phyloP scores from a whole-genome alignment of 2,329 filamentous ascomycete species.

The Ophiostoma sp. region DNA sequence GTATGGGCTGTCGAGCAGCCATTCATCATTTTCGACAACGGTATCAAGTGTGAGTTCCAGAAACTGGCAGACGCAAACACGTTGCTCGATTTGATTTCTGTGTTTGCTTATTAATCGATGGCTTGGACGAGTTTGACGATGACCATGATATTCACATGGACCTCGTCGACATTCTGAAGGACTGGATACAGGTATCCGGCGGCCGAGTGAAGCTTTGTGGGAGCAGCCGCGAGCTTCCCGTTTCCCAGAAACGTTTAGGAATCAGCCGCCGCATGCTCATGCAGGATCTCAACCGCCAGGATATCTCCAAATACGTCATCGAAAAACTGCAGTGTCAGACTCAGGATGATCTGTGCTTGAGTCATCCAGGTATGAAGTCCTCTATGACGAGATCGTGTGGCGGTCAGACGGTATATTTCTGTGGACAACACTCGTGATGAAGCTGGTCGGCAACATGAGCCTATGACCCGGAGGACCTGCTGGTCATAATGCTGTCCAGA shows the following conservation, averaged over 20 bases:
- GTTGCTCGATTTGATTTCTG: not conserved
- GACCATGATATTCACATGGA: not conserved
- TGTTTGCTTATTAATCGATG: not conserved
- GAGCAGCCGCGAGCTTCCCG: slow-evolving; percentile 15
- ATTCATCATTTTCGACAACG: not conserved
- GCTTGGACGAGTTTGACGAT: slow-evolving; percentile 18
- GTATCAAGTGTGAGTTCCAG: not conserved
- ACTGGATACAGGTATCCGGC: not conserved
- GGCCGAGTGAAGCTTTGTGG: slow-evolving; percentile 14
- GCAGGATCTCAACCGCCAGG: slow-evolving; percentile 3
- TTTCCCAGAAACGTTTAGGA: not conserved
- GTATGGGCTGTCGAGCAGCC: not conserved
- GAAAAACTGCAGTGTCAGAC: not conserved
- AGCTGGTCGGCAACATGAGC: not conserved
- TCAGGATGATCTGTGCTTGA: not conserved
- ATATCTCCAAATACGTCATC: not conserved
- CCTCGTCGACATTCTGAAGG: not conserved
- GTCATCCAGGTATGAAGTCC: not conserved
- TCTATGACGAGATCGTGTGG: not conserved
- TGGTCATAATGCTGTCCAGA: not conserved
- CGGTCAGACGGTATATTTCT: not conserved
- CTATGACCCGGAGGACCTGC: not conserved
- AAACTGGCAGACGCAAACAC: not conserved
- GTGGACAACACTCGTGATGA: not conserved
- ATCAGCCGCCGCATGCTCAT: not conserved